Conservation (phyloP, 768 basidiomycete species). For the Russula vinacea region DNA sequence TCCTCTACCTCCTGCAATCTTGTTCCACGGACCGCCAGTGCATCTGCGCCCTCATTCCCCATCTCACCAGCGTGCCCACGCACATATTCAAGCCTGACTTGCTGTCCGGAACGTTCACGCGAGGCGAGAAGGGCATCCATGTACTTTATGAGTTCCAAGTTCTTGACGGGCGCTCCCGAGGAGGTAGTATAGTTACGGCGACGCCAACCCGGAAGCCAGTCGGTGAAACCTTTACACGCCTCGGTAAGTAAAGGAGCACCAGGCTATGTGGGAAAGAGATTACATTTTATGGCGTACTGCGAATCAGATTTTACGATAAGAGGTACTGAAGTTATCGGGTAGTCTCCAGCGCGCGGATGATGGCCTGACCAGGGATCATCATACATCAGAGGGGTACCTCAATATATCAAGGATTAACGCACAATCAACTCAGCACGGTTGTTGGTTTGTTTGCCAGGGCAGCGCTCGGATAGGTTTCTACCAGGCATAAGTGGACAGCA, state of each 20-base stretch:
- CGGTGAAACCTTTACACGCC: conserved; percentile 53
- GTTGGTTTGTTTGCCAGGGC: conserved; percentile 81
- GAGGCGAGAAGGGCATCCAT: conserved; percentile 57
- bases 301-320: conserved; percentile 86
- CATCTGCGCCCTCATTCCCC: conserved; percentile 89
- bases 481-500: not conserved
- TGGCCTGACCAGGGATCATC: conserved; percentile 57
- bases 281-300: conserved; percentile 77
- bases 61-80: conserved; percentile 70
- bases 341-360: conserved; percentile 75
- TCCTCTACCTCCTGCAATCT: conserved; percentile 43
- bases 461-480: conserved; percentile 80
- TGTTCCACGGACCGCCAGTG: conserved; percentile 60
- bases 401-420: conserved; percentile 29
- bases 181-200: conserved; percentile 49
- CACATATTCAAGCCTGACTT: conserved; percentile 65
- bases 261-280: conserved; percentile 28
- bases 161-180: conserved; percentile 61
- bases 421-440: conserved; percentile 88
- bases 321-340: conserved; percentile 49
- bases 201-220: conserved; percentile 71
- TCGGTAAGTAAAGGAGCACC: conserved; percentile 13
- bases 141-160: conserved; percentile 67
- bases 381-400: not conserved
- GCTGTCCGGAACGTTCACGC: conserved; percentile 51